A percentile compares a stretch with the other conserved stretches of the same genome.
phyloP scores from a whole-genome alignment of 768 basidiomycete genomes.

The Gautieria morchelliformis region DNA sequence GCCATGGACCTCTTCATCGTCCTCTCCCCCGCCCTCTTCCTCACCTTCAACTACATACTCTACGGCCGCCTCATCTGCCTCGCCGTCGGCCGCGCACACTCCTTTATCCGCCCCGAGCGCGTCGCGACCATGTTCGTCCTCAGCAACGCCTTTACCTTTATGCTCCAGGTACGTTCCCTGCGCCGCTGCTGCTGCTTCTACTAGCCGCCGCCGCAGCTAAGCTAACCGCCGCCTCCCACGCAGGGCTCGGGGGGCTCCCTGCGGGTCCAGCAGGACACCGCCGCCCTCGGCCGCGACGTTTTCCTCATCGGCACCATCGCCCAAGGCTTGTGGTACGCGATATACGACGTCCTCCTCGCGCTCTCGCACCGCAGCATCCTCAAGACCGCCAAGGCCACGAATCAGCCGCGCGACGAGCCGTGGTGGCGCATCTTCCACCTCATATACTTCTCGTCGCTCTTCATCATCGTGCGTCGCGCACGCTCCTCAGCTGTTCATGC shows the following conservation, averaged over 20 bases:
- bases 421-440: conserved; percentile 17
- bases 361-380: conserved; percentile 12
- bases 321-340: conserved; percentile 18
- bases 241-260: conserved; percentile 21
- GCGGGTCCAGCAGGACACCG: conserved; percentile 2
- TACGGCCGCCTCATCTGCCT: conserved; percentile 20
- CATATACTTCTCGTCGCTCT: conserved; percentile 18
- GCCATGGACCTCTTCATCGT: conserved; percentile 15
- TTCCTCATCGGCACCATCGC: conserved; percentile 18
- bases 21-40: conserved; percentile 18
- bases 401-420: neutral
- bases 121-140: conserved; percentile 18
- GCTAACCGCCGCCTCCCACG: neutral
- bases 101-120: conserved; percentile 18
- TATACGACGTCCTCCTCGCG: conserved; percentile 15
- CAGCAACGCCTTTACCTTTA: conserved; percentile 19
- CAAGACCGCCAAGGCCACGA: neutral
- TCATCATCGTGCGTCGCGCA: conserved; percentile 24
- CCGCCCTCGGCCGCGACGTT: conserved; percentile 11
- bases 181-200: neutral
- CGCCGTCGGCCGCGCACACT: conserved; percentile 15
- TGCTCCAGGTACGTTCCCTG: conserved; percentile 17
- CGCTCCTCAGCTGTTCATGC: too few species aligned
- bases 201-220: too few species aligned
- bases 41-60: conserved; percentile 26